A percentile compares a stretch with the other conserved stretches of the same genome.
These are phyloP conservation scores for Fusarium longipes DNA, from an alignment of 2,329 filamentous ascomycete genomes.

Conservation along the genomic window DNA sequence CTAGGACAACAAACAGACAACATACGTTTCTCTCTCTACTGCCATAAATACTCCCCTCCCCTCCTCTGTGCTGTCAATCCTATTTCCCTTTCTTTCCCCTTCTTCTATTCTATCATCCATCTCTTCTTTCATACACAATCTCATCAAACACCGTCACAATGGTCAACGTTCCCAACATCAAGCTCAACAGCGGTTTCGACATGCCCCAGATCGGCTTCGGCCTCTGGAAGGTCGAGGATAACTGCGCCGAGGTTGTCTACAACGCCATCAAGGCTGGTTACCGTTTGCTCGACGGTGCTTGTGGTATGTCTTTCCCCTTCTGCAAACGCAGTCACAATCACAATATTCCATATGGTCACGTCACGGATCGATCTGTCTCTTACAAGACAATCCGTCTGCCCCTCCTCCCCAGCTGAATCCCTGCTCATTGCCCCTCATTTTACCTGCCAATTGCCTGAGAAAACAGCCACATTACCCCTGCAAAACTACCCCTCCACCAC, in stretches of 20 bases:
- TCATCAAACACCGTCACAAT: constrained; percentile 45
- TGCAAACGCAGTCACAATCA: not conserved
- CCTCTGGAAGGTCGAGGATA: constrained; percentile 86
- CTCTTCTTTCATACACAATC: constrained; percentile 10
- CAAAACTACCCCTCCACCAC: constrained; percentile 37
- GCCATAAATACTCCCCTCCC: constrained; percentile 38
- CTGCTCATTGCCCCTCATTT: constrained; percentile 23
- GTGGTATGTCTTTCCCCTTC: constrained; percentile 59
- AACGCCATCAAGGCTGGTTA: constrained; percentile 75
- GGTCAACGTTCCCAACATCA: constrained; percentile 59
- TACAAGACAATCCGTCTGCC: constrained; percentile 23
- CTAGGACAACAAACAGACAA: constrained; percentile 11
- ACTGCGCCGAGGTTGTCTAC: constrained; percentile 81
- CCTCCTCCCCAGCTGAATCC: constrained; percentile 34
- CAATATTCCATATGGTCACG: constrained; percentile 5
- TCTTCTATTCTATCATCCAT: constrained; percentile 3
- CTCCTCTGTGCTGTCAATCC: constrained; percentile 19
- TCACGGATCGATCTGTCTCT: constrained; percentile 7
- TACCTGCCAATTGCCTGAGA: constrained; percentile 41
- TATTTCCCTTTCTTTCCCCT: constrained; percentile 10
- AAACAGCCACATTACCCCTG: constrained; percentile 45
- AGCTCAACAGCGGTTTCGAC: constrained; percentile 72
- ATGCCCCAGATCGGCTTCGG: constrained; percentile 83
- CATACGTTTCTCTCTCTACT: constrained; percentile 23
- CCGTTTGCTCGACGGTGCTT: constrained; percentile 70